Conservation (phyloP, 805 yeast species). For the Wickerhamiella bombiphila region DNA sequence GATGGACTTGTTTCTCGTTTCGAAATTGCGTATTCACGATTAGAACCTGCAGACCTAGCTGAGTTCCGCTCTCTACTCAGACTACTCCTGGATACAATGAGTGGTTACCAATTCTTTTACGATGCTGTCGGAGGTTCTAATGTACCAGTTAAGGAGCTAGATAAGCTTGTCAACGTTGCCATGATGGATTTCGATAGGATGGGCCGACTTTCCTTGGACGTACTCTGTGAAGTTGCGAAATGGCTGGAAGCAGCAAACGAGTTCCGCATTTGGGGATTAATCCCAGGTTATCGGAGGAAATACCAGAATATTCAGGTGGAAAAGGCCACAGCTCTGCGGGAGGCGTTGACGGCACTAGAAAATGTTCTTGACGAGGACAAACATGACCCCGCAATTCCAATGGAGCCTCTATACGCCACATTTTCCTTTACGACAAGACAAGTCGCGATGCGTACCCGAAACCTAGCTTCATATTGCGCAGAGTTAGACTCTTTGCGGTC, state of each 20-base stretch:
- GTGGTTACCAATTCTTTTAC: slow-evolving; percentile 17
- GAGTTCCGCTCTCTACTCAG: slow-evolving; percentile 17
- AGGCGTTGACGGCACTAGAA: not conserved
- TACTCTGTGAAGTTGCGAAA: slow-evolving; percentile 6
- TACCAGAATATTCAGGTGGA: slow-evolving; percentile 5
- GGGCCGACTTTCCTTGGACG: slow-evolving; percentile 3
- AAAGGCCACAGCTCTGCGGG: slow-evolving; percentile 3
- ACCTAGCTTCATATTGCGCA: too few species aligned
- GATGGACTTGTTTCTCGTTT: slow-evolving; percentile 11
- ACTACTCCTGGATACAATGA: slow-evolving; percentile 13
- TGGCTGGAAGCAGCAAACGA: slow-evolving; percentile 18
- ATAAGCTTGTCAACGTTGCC: too few species aligned
- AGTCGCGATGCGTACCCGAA: not conserved
- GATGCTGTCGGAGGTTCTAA: too few species aligned
- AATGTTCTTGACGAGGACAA: not conserved
- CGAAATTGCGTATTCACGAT: slow-evolving; percentile 19
- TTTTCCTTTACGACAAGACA: not conserved
- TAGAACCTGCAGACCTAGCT: slow-evolving; percentile 17
- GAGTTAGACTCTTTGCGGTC: too few species aligned
- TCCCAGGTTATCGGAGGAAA: too few species aligned
- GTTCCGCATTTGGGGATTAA: slow-evolving; percentile 11
- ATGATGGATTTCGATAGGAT: slow-evolving; percentile 13
- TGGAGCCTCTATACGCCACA: too few species aligned
- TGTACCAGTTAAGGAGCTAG: too few species aligned
- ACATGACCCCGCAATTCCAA: too few species aligned